Evolutionary conservation across 306 rosid genomes (phyloP).

Genomic region (Quercus dentata): DNA sequence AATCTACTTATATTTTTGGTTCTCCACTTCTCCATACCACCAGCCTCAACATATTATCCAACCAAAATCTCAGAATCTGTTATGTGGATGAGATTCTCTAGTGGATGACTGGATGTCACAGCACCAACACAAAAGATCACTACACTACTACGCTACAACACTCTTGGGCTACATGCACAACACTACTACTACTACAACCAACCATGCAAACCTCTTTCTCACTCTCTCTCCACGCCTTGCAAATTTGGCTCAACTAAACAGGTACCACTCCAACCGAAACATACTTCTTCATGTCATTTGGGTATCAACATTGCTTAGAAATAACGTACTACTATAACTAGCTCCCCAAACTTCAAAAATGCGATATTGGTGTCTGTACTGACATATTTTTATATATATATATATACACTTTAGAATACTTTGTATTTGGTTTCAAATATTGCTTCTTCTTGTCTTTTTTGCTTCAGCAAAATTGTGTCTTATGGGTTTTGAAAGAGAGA

Average conservation of each 20-base stretch:
- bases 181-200: conserved; percentile 3
- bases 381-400: not conserved
- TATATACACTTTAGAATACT: not conserved
- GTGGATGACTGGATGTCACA: conserved; percentile 44
- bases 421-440: not conserved
- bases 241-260: conserved; percentile 14
- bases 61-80: conserved; percentile 40
- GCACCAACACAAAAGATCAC: conserved; percentile 40
- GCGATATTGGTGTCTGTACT: not conserved
- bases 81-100: conserved; percentile 80
- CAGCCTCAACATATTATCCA: conserved; percentile 47
- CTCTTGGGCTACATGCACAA: conserved; percentile 26
- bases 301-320: too few species aligned
- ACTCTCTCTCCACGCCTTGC: conserved; percentile 5
- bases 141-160: not conserved
- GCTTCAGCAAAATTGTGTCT: not conserved
- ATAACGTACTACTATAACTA: too few species aligned
- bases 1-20: conserved; percentile 7
- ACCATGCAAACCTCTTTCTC: conserved; percentile 27
- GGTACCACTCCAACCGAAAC: conserved; percentile 21
- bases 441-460: not conserved
- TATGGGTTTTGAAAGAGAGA: not conserved
- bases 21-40: not conserved
- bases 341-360: too few species aligned
- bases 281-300: not conserved